Conservation (phyloP, 2,329 filamentous ascomycete species). For the Beauveria bassiana region DNA sequence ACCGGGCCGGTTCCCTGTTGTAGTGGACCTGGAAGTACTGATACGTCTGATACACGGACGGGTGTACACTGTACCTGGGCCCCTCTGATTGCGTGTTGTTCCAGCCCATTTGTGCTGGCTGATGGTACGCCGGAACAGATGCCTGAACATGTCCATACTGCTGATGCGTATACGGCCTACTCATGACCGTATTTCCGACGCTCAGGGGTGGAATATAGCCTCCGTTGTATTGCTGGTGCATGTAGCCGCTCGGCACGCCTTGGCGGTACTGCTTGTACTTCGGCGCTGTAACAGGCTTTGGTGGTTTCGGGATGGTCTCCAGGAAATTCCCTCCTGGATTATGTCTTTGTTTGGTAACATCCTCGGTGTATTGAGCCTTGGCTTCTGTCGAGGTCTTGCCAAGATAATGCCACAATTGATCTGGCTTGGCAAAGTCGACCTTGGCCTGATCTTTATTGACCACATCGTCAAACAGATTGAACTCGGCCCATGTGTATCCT, state of each 20-base stretch:
- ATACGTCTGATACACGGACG: constrained; percentile 44
- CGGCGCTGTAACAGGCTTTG: constrained; percentile 27
- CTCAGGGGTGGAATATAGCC: constrained; percentile 14
- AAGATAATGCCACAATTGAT: constrained; percentile 84
- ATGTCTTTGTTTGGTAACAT: constrained; percentile 51
- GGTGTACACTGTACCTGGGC: constrained; percentile 27
- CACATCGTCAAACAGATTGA: constrained; percentile 55
- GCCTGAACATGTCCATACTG: neutral
- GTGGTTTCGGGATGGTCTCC: constrained; percentile 55
- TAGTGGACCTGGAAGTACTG: constrained; percentile 53
- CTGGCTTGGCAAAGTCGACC: constrained; percentile 62
- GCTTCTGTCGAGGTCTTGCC: constrained; percentile 81
- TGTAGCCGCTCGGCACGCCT: constrained; percentile 23
- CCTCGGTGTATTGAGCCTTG: constrained; percentile 82
- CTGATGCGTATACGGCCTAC: constrained; percentile 42
- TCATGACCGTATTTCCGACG: neutral
- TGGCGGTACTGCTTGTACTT: constrained; percentile 19
- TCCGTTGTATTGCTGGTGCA: constrained; percentile 9
- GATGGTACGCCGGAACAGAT: neutral
- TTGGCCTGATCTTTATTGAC: constrained; percentile 55
- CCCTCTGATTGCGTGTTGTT: constrained; percentile 14
- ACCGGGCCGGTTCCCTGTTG: constrained; percentile 49
- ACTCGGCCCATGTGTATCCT: constrained; percentile 71
- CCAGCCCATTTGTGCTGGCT: neutral
- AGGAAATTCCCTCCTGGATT: constrained; percentile 66